Conservation (phyloP, 2,329 filamentous ascomycete genomes). For the Microcyclospora pomicola region DNA sequence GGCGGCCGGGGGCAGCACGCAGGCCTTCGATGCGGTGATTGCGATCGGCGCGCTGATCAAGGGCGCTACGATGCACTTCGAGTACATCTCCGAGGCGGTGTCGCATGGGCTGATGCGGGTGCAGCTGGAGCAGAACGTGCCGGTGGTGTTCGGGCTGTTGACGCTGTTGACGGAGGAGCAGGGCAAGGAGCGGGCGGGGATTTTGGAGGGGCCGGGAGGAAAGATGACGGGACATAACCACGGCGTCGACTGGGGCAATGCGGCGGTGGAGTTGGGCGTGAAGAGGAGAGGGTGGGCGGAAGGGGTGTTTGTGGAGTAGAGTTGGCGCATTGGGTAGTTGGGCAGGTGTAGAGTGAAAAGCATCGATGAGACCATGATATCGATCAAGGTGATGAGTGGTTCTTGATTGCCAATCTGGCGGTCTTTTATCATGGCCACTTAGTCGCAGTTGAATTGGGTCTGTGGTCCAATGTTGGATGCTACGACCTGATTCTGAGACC, state of each 20-base stretch:
- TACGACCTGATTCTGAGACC: too few species aligned
- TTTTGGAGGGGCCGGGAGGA: constrained; percentile 29
- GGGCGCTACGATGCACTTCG: constrained; percentile 98
- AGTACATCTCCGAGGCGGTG: constrained; percentile 90
- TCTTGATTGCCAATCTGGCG: too few species aligned
- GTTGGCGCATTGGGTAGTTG: constrained; percentile 1
- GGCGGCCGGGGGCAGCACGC: constrained; percentile 1
- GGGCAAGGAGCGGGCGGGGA: constrained; percentile 68
- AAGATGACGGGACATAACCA: constrained; percentile 60
- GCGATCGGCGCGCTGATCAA: constrained; percentile 95
- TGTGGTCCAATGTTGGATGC: too few species aligned
- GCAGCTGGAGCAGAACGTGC: constrained; percentile 75
- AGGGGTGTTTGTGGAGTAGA: constrained; percentile 43
- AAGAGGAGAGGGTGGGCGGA: constrained; percentile 76
- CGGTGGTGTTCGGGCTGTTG: constrained; percentile 82
- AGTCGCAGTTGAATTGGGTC: too few species aligned
- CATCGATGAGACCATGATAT: too few species aligned
- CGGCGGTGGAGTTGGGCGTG: constrained; percentile 83
- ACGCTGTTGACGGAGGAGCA: constrained; percentile 84
- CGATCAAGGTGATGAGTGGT: too few species aligned
- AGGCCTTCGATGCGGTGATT: constrained; percentile 81
- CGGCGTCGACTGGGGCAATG: constrained; percentile 88
- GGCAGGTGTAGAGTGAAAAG: not conserved
- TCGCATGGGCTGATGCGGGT: constrained; percentile 89
- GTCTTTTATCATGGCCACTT: too few species aligned